Base-by-base conservation (phyloP, 345 rosid species). In the Populus simonii region DNA sequence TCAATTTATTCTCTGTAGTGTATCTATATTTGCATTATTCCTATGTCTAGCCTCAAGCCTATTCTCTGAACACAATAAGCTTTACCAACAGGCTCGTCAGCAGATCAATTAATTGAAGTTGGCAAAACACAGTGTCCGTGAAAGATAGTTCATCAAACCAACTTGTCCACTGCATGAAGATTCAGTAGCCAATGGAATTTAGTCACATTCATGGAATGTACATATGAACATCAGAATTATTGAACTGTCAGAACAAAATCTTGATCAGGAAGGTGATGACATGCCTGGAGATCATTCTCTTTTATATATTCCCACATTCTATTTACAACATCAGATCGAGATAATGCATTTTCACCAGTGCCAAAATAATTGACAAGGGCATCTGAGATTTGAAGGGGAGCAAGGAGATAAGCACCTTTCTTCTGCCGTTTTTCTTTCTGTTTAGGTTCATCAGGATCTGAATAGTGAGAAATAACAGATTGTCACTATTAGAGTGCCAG, bases 271-370 rank as follows among this genome's bases (percentile, higher is more conserved):
- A 47, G 63, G 67, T 22, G 45, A 25, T 71, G 79, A 20, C 74
- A 82, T 80, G 88, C 94, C 89, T 89, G 94, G 79, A 91, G 87
- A 82, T 86, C 85, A 73, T 91, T 88, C 83, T 88, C 85, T 82
- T 87, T 79, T 72, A 87, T 88, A 87, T 90, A 91, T 13, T 81
- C 88, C 92, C 87, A 86, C 80, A 87, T 86, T 89, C 86, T 86
- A 86, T 89, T 90, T 47, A 86, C 86, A 27, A 82, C 91, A 71
- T 87, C 90, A 69, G 82, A 84, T 47, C 89, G 82, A 22, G 89
- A 85, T 76, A 89, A 84, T 51, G 77, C 83, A 77, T 82, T 87
- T 88, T 89, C 93, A 68, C 88, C 93, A 36, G 90, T 86, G 49
- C 91, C 95, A 67, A 91, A 73, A 85, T 89, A 88, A 78, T 86